These are phyloP conservation scores for Melampsora larici-populina DNA, from an alignment of 1,284 basidiomycete genomes.

Conservation along the genomic window DNA sequence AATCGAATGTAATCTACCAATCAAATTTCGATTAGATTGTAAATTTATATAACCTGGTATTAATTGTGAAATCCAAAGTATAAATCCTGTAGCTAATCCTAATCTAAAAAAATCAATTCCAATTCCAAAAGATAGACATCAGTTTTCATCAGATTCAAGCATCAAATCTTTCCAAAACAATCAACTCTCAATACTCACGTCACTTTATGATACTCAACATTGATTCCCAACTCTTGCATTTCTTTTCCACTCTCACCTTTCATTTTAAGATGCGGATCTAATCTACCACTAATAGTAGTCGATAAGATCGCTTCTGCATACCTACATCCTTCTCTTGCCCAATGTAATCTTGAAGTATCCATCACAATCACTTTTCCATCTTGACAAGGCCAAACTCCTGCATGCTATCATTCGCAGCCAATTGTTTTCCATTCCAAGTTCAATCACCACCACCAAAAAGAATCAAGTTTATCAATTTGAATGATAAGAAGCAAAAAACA, in stretches of 20 bases:
- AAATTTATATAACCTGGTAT: slow-evolving; percentile 21
- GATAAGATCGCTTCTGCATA: slow-evolving; percentile 16
- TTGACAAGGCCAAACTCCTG: slow-evolving; percentile 25
- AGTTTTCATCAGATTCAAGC: not conserved
- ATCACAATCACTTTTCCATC: slow-evolving; percentile 16
- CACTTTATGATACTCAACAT: slow-evolving; percentile 31
- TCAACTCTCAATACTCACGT: not conserved
- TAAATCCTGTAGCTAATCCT: slow-evolving; percentile 18
- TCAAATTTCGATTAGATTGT: not conserved
- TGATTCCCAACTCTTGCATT: not conserved
- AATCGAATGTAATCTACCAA: slow-evolving; percentile 8
- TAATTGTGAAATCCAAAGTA: slow-evolving; percentile 14
- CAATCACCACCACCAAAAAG: too few species aligned
- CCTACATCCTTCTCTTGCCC: slow-evolving; percentile 7
- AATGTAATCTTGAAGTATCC: not conserved
- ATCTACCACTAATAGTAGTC: not conserved
- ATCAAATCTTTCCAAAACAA: too few species aligned
- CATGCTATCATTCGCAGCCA: slow-evolving; percentile 10
- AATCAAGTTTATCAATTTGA: not conserved
- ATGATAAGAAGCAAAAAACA: not conserved
- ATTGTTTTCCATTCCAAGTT: not conserved
- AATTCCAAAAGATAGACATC: not conserved
- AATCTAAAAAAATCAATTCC: not conserved
- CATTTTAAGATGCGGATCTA: not conserved
- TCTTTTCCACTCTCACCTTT: not conserved